Base-by-base conservation (phyloP, 306 rosid species). In the Medicago ruthenica region DNA sequence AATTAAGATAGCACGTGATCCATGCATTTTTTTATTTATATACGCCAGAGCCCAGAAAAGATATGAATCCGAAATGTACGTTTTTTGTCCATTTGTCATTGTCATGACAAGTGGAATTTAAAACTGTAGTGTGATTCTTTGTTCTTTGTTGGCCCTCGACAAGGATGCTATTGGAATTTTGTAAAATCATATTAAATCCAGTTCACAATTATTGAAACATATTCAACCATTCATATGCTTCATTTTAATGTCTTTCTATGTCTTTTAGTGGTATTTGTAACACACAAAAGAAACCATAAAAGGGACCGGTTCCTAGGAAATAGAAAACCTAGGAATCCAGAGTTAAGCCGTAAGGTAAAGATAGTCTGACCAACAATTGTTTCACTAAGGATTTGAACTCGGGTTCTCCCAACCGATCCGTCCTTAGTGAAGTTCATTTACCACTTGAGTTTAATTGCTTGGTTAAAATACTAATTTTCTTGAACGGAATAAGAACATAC, bases 361-460 rank as follows among this genome's bases (percentile, higher is more conserved):
- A 27, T 27, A 3, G 1, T 27, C 4, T 27, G 4, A 27, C 31
- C 31, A 27, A 27, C 31, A 3, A 3, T 27, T 3, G 31, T 27
- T 27, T 0, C 0, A 27, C 4, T 0, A 0, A 27, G 31, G 0
- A 3, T 0, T 27, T 1, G 4, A 3, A 27, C 0, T 27, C 4
- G 4, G 4, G 31, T 27, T 27, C 31, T 0, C 31, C 31, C 2
- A 3, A 27, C 0, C 37, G 7, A 6, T 34, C 0, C 37, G 5
- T 6, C 37, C 0, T 6, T 34, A 7, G 0, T 5, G 37, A 34
- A 27, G 1, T 0, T 27, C 31, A 3, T 27, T 27, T 27, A 27
- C 31, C 31, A 3, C 4, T 27, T 27, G 4, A 27, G 0, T 0
- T 27, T 4, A 27, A 27, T 27, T 27, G 4, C 4, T 27, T 27